These are phyloP conservation scores for Reutealis trisperma DNA, from an alignment of 345 rosid genomes.

Conservation along the genomic window DNA sequence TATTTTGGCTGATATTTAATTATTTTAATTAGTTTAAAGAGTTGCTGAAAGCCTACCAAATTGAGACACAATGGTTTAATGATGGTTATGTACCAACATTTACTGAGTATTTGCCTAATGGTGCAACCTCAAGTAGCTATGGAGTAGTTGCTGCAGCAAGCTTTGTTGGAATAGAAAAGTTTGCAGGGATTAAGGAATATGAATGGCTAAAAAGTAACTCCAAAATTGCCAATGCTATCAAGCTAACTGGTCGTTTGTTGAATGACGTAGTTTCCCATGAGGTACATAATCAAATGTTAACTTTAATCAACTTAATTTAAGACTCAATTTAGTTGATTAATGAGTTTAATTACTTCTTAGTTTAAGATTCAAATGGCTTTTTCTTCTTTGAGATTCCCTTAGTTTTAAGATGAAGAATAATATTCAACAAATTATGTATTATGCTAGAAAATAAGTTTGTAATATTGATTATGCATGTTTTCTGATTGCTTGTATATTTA, in stretches of 20 bases:
- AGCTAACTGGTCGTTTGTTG: not conserved
- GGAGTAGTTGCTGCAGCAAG: not conserved
- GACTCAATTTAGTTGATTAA: too few relatives aligned
- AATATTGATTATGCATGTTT: too few relatives aligned
- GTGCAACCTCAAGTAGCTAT: not conserved
- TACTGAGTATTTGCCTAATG: not conserved
- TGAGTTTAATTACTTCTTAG: too few relatives aligned
- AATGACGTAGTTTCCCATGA: not conserved
- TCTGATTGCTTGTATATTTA: too few relatives aligned
- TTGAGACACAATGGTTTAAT: not conserved
- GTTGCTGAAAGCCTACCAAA: not conserved
- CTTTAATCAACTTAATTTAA: too few relatives aligned
- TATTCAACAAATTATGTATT: too few relatives aligned
- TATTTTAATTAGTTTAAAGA: not conserved
- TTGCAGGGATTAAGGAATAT: not conserved
- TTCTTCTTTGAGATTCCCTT: too few relatives aligned
- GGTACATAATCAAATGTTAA: not conserved
- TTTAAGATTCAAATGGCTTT: too few relatives aligned
- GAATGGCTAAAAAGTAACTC: constrained; percentile 10
- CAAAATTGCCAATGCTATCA: not conserved
- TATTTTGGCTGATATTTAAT: not conserved
- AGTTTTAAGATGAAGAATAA: too few relatives aligned
- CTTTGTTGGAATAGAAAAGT: not conserved
- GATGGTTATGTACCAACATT: not conserved
- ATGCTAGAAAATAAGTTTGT: too few relatives aligned